A percentile compares a stretch with the other conserved stretches of the same genome.
These are phyloP conservation scores for Vinca minor DNA, from an alignment of 257 asterid species.

Conservation along the genomic window DNA sequence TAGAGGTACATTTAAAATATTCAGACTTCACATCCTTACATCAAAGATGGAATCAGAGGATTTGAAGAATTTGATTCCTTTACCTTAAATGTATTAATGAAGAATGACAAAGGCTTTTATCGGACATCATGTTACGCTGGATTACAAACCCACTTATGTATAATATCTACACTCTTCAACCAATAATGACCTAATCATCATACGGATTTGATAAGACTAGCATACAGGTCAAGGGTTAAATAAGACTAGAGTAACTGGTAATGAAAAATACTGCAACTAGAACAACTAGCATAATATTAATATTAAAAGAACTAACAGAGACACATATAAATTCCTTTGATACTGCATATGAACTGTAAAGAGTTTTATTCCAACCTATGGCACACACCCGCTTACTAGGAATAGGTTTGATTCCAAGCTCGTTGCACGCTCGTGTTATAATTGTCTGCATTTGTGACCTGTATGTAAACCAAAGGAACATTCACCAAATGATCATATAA, in stretches of 20 bases:
- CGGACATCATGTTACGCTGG: neutral
- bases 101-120: neutral
- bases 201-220: neutral
- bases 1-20: neutral
- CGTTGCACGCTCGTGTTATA: conserved; percentile 78
- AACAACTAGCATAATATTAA: neutral
- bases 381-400: conserved; percentile 85
- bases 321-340: neutral
- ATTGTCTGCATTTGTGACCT: conserved; percentile 99
- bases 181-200: neutral
- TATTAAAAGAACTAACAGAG: too few relatives aligned
- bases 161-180: neutral
- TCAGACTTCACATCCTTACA: neutral
- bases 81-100: neutral
- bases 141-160: neutral
- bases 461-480: conserved; percentile 26
- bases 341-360: neutral
- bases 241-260: neutral
- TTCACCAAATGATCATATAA: conserved; percentile 6
- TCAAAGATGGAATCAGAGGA: neutral
- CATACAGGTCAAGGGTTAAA: neutral
- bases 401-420: conserved; percentile 68
- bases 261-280: too few relatives aligned
- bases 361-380: conserved; percentile 17
- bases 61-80: neutral